These are phyloP conservation scores for Arthonia radiata DNA, from an alignment of 495 filamentous ascomycete genomes.

Conservation along the genomic window DNA sequence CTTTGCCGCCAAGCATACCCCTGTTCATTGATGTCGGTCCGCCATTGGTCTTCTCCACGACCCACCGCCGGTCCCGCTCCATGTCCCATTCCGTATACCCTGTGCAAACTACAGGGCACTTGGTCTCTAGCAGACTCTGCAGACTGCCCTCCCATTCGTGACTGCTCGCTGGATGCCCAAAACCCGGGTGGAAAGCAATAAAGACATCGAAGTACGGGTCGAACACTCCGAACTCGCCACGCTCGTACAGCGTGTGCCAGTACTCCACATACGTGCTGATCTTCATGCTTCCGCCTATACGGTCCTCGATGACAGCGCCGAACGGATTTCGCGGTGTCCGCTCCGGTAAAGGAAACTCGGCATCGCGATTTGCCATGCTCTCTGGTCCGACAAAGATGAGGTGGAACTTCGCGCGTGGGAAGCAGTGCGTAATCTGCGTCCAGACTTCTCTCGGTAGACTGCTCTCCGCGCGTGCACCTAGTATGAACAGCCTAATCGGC, in stretches of 20 bases:
- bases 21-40: too few species aligned
- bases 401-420: slow-evolving; percentile 57
- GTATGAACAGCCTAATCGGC: slow-evolving; percentile 72
- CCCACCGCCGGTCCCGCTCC: slow-evolving; percentile 74
- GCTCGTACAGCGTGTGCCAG: slow-evolving; percentile 86
- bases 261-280: slow-evolving; percentile 95
- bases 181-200: slow-evolving; percentile 82
- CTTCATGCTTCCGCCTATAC: slow-evolving; percentile 65
- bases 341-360: slow-evolving; percentile 71
- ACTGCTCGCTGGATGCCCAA: slow-evolving; percentile 77
- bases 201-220: slow-evolving; percentile 97
- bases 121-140: slow-evolving; percentile 75
- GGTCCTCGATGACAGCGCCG: slow-evolving; percentile 73
- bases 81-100: slow-evolving; percentile 92
- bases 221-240: slow-evolving; percentile 69
- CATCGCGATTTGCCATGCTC: slow-evolving; percentile 71
- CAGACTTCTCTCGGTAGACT: slow-evolving; percentile 83
- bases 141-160: slow-evolving; percentile 87
- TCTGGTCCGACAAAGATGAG: slow-evolving; percentile 91
- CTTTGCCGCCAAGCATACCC: too few species aligned
- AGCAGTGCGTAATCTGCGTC: slow-evolving; percentile 75
- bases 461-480: slow-evolving; percentile 88
- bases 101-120: slow-evolving; percentile 76
- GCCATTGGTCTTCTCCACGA: slow-evolving; percentile 50
- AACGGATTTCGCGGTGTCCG: slow-evolving; percentile 70